Evolutionary conservation across 148 eudicot genomes (phyloP), one percentile per base, ranked within the genome.

Genomic region (Camellia lanceoleosa): DNA sequence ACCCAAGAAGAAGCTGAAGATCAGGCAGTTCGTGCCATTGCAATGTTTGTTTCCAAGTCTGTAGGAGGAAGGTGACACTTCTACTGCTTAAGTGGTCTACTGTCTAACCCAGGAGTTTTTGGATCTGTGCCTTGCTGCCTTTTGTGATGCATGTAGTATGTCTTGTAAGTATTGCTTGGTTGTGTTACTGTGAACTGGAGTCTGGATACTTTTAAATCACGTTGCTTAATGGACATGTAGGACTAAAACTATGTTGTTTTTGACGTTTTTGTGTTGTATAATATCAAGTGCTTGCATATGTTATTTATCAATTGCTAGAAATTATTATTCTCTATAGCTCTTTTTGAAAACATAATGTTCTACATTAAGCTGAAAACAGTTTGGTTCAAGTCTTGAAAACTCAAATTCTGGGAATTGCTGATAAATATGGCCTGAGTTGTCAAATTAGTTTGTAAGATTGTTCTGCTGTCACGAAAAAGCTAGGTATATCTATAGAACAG

Each of bases 1-100:
- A 90, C 88, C 78, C 95, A 90, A 87, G 89, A 84, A 80, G 92
- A 84, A 81, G 92, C 88, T 12, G 97, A 94, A 87, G 79, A 78
- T 62, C 79, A 73, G 65, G 98, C 94, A 77, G 87, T 90, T 38
- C 75, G 78, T 69, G 97, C 94, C 71, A 86, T 90, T 52, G 83
- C 91, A 54, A 77, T 41, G 11, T 94, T 94, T 77, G 79, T 91
- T 61, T 85, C 89, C 9, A 63, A 64, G 77, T 49, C 14, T 58
- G 54, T 76, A 10, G 16, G 43, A 70, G 73, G 64, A 64, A 78
- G 64, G 78, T 82, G 75, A 71, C 23, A 38, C 70, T 71, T 81
- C 18, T 18, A 4, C 58, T 80, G 44, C 70, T 47, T 66, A 6
- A 58, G 63, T 42, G 54, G 14, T 78, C 51, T 30, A 47, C 55